phyloP scores from a whole-genome alignment of 345 rosid genomes.

The Cardiospermum halicacabum region DNA sequence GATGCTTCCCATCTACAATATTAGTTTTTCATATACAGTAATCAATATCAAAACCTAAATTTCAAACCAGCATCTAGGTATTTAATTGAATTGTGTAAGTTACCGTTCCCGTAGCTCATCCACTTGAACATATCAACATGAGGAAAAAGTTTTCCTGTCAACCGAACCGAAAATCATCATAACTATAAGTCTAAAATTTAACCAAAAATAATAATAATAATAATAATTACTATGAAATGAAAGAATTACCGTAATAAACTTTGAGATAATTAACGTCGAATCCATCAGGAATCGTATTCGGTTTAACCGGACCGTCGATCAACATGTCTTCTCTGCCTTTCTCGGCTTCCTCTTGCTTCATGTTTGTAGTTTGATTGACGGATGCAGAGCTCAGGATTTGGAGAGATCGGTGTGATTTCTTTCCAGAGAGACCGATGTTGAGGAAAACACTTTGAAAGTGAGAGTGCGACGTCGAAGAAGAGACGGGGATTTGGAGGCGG shows the following conservation, averaged over 20 bases:
- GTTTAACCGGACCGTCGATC: conserved; percentile 39
- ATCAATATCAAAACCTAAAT: not conserved
- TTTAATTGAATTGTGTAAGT: not conserved
- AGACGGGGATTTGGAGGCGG: not conserved
- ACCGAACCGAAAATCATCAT: not conserved
- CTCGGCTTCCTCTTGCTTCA: conserved; percentile 40
- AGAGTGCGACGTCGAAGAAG: not conserved
- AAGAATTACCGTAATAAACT: conserved; percentile 60
- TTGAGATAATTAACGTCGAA: conserved; percentile 57
- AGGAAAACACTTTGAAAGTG: too few species aligned
- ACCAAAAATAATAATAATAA: not conserved
- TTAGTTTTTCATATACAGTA: not conserved
- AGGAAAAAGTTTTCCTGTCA: conserved; percentile 84
- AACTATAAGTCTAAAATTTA: not conserved
- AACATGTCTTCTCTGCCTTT: conserved; percentile 47
- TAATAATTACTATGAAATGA: not conserved
- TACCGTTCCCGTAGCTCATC: conserved; percentile 93
- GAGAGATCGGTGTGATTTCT: too few species aligned
- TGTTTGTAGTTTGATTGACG: conserved; percentile 7
- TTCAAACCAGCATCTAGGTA: not conserved
- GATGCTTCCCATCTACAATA: conserved; percentile 82
- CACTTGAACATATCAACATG: conserved; percentile 72
- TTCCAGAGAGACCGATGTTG: not conserved
- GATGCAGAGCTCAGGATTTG: not conserved
- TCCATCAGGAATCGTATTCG: conserved; percentile 31